A percentile compares a stretch with the other conserved stretches of the same genome.
Evolutionary conservation across 192 early-diverging fungal genomes (phyloP).

Genomic region (Podila horticola): DNA sequence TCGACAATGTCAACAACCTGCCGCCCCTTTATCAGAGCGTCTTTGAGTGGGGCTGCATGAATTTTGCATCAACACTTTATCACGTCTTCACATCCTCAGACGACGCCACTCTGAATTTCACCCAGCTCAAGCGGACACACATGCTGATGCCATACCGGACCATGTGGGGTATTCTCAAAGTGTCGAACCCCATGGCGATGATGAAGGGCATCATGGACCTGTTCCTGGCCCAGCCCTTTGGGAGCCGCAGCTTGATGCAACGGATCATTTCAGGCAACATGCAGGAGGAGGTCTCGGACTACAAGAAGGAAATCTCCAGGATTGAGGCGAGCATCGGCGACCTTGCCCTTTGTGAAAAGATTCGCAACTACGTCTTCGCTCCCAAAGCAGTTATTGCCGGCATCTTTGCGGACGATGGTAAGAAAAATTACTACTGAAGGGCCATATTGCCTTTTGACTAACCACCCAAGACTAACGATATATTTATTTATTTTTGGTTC

Average conservation of each 20-base stretch:
- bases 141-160: slow-evolving; percentile 62
- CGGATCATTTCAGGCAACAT: slow-evolving; percentile 67
- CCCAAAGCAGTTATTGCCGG: slow-evolving; percentile 12
- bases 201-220: slow-evolving; percentile 66
- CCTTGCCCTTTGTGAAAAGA: slow-evolving; percentile 56
- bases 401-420: slow-evolving; percentile 34
- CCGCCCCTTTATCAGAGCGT: slow-evolving; percentile 53
- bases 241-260: slow-evolving; percentile 62
- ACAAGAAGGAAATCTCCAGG: slow-evolving; percentile 57
- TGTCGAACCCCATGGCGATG: slow-evolving; percentile 66
- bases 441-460: neutral
- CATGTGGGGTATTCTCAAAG: slow-evolving; percentile 58
- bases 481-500: neutral
- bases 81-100: slow-evolving; percentile 65
- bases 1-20: slow-evolving; percentile 51
- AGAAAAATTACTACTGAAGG: too few relatives aligned
- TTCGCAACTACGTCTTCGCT: slow-evolving; percentile 57
- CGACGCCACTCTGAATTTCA: slow-evolving; percentile 55
- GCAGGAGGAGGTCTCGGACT: slow-evolving; percentile 58
- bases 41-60: slow-evolving; percentile 68
- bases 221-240: slow-evolving; percentile 69
- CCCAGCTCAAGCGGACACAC: slow-evolving; percentile 64
- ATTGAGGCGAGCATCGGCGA: slow-evolving; percentile 46
- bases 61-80: slow-evolving; percentile 65
- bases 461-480: neutral